Percentiles rank a stretch among this genome's conserved stretches.
Evolutionary conservation across 257 asterid species (phyloP).

Genomic region (Primulina eburnea): DNA sequence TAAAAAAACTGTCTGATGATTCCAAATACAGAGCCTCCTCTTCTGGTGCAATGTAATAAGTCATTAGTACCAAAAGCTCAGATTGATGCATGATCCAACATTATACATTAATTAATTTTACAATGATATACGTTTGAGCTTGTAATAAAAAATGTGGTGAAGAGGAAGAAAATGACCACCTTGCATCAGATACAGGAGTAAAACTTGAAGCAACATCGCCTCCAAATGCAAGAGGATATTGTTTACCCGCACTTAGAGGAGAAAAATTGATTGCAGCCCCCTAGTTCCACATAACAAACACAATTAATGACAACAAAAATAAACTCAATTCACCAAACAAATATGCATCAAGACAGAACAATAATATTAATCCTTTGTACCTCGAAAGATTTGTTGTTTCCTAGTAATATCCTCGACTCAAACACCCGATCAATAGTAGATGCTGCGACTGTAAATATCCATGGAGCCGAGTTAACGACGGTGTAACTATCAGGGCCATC

Average conservation of each 20-base stretch:
- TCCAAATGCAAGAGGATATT: constrained; percentile 55
- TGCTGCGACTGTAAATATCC: constrained; percentile 76
- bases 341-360: neutral
- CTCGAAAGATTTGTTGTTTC: constrained; percentile 45
- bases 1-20: too few species aligned
- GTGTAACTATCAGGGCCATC: constrained; percentile 63
- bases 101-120: too few species aligned
- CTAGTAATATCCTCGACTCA: constrained; percentile 44
- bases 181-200: constrained; percentile 53
- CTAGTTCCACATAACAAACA: constrained; percentile 25
- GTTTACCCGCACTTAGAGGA: constrained; percentile 27
- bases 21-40: too few species aligned
- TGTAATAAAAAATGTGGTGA: neutral
- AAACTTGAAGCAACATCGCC: constrained; percentile 43
- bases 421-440: constrained; percentile 59
- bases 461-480: constrained; percentile 66
- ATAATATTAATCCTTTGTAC: constrained; percentile 22
- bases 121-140: neutral
- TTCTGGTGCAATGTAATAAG: too few species aligned
- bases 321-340: neutral
- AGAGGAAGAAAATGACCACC: constrained; percentile 28
- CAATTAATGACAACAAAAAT: neutral
- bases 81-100: too few species aligned
- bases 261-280: constrained; percentile 68
- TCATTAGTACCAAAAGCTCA: too few species aligned